These are phyloP conservation scores for Tieghemostelium lacteum DNA, from an alignment of 78 protist genomes.

Conservation along the genomic window DNA sequence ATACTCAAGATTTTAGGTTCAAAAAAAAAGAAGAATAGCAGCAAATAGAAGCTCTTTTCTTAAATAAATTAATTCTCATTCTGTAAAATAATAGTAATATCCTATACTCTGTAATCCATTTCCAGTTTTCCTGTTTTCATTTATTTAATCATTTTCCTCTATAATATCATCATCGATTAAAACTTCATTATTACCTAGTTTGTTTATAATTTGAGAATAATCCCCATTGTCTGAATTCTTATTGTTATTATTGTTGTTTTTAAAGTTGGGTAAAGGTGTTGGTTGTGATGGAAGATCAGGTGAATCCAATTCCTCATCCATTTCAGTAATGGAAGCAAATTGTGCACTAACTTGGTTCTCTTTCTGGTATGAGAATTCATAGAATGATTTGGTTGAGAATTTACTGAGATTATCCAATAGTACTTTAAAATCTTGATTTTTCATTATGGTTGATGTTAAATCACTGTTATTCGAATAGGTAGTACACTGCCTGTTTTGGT, in stretches of 20 bases:
- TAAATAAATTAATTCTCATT: no score
- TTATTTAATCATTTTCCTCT: conserved; percentile 8
- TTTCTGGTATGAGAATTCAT: background rate
- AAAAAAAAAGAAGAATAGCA: background rate
- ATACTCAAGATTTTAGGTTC: background rate
- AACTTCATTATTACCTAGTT: conserved; percentile 60
- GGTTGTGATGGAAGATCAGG: background rate
- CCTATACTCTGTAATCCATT: no score
- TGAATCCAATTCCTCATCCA: background rate
- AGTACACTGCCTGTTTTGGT: no score
- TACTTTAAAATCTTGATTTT: background rate
- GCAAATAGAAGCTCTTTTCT: no score
- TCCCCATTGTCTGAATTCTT: conserved; percentile 8
- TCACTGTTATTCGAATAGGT: no score
- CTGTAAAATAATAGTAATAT: no score
- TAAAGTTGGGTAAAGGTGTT: background rate
- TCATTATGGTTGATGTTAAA: background rate
- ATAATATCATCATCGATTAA: conserved; percentile 43
- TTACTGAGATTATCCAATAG: background rate
- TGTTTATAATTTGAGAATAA: background rate
- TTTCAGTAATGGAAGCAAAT: background rate
- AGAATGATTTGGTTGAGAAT: background rate
- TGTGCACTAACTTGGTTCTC: conserved; percentile 23
- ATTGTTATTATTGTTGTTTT: conserved; percentile 7
- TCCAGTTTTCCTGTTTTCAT: no score